phyloP scores from a whole-genome alignment of 768 basidiomycete genomes.

The Suillus paluster region DNA sequence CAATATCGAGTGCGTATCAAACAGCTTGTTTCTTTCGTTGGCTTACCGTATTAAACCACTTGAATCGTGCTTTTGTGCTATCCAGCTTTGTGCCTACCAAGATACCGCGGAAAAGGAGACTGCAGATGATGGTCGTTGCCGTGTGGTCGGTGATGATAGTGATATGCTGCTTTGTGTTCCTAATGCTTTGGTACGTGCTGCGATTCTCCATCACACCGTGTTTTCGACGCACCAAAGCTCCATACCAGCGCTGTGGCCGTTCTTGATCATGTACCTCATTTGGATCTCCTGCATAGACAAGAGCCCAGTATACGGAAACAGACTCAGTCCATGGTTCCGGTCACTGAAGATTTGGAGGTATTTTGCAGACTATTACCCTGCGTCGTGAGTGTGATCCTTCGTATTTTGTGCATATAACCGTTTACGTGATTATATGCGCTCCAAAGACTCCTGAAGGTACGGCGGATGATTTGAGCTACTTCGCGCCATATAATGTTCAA shows the following conservation, averaged over 20 bases:
- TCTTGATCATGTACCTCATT: conserved; percentile 73
- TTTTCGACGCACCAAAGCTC: conserved; percentile 56
- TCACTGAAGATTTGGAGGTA: conserved; percentile 77
- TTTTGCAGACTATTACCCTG: conserved; percentile 92
- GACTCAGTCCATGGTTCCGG: conserved; percentile 78
- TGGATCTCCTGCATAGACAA: conserved; percentile 82
- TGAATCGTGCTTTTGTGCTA: neutral
- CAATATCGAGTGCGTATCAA: conserved; percentile 62
- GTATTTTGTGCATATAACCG: neutral
- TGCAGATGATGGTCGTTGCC: conserved; percentile 91
- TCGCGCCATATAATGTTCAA: conserved; percentile 6
- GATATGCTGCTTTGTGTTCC: conserved; percentile 65
- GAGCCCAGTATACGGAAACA: conserved; percentile 73
- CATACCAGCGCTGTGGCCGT: conserved; percentile 86
- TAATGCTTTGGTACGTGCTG: conserved; percentile 74
- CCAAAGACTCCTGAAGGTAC: conserved; percentile 55
- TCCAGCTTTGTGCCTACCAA: conserved; percentile 82
- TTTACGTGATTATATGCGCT: neutral
- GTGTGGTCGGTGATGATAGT: conserved; percentile 85
- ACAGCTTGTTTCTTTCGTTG: conserved; percentile 31
- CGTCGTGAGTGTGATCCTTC: conserved; percentile 69
- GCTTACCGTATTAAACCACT: neutral
- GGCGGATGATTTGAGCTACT: conserved; percentile 6
- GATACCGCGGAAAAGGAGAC: conserved; percentile 82
- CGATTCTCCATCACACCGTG: neutral